Conservation (phyloP, 1,139 yeast genomes). For the Suhomyces maxii region DNA sequence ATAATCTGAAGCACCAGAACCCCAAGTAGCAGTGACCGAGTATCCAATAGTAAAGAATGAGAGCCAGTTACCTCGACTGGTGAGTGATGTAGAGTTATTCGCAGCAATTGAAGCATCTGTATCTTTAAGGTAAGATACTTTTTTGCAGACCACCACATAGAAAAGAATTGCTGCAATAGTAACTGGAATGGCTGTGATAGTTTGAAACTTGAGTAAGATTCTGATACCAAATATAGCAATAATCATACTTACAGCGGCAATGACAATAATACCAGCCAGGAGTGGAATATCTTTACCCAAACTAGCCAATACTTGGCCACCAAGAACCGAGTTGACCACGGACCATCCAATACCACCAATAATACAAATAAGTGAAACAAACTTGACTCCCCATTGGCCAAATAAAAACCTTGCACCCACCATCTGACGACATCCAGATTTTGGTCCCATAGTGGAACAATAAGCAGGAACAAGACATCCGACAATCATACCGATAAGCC, state of each 20-base stretch:
- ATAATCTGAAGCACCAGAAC: slow-evolving; percentile 30
- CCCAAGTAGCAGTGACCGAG: slow-evolving; percentile 31
- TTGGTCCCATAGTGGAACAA: slow-evolving; percentile 41
- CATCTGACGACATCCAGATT: slow-evolving; percentile 44
- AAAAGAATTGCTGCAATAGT: slow-evolving; percentile 22
- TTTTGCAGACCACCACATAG: slow-evolving; percentile 25
- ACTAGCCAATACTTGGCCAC: slow-evolving; percentile 37
- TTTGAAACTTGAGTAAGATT: slow-evolving; percentile 23
- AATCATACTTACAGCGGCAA: slow-evolving; percentile 28
- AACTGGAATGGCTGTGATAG: slow-evolving; percentile 23
- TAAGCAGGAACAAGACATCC: slow-evolving; percentile 44
- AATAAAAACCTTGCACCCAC: slow-evolving; percentile 41
- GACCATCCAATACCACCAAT: slow-evolving; percentile 46
- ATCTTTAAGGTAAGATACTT: slow-evolving; percentile 13
- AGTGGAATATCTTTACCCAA: slow-evolving; percentile 24
- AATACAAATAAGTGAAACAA: slow-evolving; percentile 34
- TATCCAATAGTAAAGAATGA: slow-evolving; percentile 29
- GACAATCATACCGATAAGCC: slow-evolving; percentile 30
- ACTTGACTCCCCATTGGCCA: slow-evolving; percentile 41
- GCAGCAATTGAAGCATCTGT: slow-evolving; percentile 18
- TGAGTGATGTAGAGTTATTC: slow-evolving; percentile 11
- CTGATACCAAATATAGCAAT: slow-evolving; percentile 39
- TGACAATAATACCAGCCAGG: slow-evolving; percentile 33
- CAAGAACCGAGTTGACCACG: slow-evolving; percentile 40
- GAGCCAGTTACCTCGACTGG: slow-evolving; percentile 25